Evolutionary conservation across 2,329 filamentous ascomycete genomes (phyloP), one percentile per base, ranked within the genome.

Genomic region (Ceratocystis huliohia): DNA sequence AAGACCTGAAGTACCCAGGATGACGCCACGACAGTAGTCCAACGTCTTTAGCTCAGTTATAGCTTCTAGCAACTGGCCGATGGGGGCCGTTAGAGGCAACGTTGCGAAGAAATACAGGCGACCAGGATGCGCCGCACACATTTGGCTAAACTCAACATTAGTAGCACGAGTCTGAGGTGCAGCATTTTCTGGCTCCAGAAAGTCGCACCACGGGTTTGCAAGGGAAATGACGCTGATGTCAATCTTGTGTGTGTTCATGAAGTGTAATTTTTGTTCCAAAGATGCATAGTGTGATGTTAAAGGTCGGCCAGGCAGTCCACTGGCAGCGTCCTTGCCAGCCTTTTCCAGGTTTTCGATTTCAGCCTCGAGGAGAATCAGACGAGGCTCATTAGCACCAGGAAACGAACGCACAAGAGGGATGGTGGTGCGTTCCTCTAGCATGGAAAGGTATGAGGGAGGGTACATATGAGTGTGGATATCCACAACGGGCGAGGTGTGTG

Each of bases 201-300:
- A 96, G 75, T 96, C 92, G 1, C 96, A 82, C 92, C 92, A 96
- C 0, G 92, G 92, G 73, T 96, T 96, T 15, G 92, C 92, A 25
- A 96, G 84, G 0, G 89, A 94, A 69, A 96, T 85, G 63, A 96
- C 88, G 0, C 89, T 94, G 69, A 88, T 85, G 74, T 88, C 83
- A 74, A 96, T 96, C 65, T 78, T 78, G 76, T 96, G 92, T 17
- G 81, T 83, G 74, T 91, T 82, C 92, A 96, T 96, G 77, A 96
- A 96, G 62, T 84, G 81, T 15, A 96, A 80, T 73, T 96, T 96
- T 71, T 89, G 81, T 17, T 80, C 77, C 67, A 96, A 86, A 57
- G 90, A 89, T 69, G 87, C 89, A 79, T 93, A 96, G 72, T 92
- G 89, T 0, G 84, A 80, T 25, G 91, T 93, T 56, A 96, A 84